A percentile compares a stretch with the other conserved stretches of the same genome.
Conservation (phyloP, 805 yeast genomes). For the Barnettozyma vustinii region DNA sequence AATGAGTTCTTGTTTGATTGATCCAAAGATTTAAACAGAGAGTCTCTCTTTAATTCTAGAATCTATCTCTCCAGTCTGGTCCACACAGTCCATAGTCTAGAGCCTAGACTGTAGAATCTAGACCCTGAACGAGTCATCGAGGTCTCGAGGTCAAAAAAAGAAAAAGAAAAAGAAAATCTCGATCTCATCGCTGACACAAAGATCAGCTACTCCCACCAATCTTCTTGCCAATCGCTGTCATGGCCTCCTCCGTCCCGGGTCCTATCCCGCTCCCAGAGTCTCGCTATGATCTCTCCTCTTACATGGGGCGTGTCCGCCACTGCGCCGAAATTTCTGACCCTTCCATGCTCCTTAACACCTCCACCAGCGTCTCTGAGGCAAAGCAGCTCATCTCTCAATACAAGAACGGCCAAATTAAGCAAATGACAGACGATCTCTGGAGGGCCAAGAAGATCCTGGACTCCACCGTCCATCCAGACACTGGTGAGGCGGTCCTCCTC, state of each 20-base stretch:
- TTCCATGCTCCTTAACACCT: slow-evolving; percentile 71
- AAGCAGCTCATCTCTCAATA: slow-evolving; percentile 63
- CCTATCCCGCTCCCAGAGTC: slow-evolving; percentile 76
- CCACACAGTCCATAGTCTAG: too few species aligned
- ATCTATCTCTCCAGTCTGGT: too few species aligned
- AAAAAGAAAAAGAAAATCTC: not conserved
- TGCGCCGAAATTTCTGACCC: slow-evolving; percentile 94
- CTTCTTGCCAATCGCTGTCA: slow-evolving; percentile 22
- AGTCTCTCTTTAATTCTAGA: too few species aligned
- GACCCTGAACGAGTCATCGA: not conserved
- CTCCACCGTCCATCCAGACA: slow-evolving; percentile 94
- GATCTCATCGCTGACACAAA: not conserved
- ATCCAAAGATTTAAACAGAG: too few species aligned
- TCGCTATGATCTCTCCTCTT: slow-evolving; percentile 70
- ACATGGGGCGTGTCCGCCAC: slow-evolving; percentile 92
- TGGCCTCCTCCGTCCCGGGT: slow-evolving; percentile 91
- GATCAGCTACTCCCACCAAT: not conserved
- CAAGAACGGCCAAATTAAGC: slow-evolving; percentile 57
- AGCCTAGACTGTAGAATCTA: not conserved
- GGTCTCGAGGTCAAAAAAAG: too few species aligned
- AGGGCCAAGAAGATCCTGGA: slow-evolving; percentile 80
- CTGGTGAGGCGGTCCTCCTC: slow-evolving; percentile 84
- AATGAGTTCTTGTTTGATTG: too few species aligned
- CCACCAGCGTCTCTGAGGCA: slow-evolving; percentile 57
- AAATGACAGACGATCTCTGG: slow-evolving; percentile 84